phyloP scores from a whole-genome alignment of 1,139 yeast species.

The Candida neerlandica region DNA sequence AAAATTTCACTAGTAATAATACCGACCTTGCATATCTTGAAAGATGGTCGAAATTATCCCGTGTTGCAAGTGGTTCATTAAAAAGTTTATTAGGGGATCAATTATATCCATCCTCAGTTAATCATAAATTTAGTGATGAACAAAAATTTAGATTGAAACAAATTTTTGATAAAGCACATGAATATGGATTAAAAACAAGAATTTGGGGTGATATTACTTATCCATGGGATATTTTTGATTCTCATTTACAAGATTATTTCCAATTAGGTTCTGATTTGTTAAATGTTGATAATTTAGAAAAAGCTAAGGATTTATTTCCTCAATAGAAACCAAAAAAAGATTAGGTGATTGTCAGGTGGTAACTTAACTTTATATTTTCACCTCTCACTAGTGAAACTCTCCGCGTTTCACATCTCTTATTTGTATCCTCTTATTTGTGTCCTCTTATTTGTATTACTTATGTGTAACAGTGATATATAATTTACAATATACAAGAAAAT shows the following conservation, averaged over 20 bases:
- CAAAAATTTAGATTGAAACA: conserved; percentile 24
- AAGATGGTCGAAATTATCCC: conserved; percentile 29
- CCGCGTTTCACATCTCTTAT: too few relatives aligned
- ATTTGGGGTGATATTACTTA: conserved; percentile 49
- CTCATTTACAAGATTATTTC: conserved; percentile 32
- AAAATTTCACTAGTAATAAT: conserved; percentile 19
- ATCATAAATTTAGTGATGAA: conserved; percentile 22
- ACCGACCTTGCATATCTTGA: conserved; percentile 18
- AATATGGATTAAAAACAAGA: conserved; percentile 39
- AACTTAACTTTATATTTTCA: too few relatives aligned
- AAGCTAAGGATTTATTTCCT: conserved; percentile 25
- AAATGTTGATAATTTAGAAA: conserved; percentile 41
- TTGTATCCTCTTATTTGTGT: too few relatives aligned
- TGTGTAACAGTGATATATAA: too few relatives aligned
- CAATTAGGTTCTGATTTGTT: conserved; percentile 39
- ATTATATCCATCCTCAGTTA: conserved; percentile 16
- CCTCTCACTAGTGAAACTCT: too few relatives aligned
- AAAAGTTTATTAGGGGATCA: conserved; percentile 31
- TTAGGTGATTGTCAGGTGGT: too few relatives aligned
- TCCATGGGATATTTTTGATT: conserved; percentile 34
- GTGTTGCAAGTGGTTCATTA: conserved; percentile 41
- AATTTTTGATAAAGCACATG: conserved; percentile 35
- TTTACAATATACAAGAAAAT: too few relatives aligned
- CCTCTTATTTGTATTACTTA: too few relatives aligned
- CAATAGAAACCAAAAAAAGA: too few relatives aligned